Evolutionary conservation across 2,329 filamentous ascomycete species (phyloP).

Genomic region (Cucurbitaria berberidis): DNA sequence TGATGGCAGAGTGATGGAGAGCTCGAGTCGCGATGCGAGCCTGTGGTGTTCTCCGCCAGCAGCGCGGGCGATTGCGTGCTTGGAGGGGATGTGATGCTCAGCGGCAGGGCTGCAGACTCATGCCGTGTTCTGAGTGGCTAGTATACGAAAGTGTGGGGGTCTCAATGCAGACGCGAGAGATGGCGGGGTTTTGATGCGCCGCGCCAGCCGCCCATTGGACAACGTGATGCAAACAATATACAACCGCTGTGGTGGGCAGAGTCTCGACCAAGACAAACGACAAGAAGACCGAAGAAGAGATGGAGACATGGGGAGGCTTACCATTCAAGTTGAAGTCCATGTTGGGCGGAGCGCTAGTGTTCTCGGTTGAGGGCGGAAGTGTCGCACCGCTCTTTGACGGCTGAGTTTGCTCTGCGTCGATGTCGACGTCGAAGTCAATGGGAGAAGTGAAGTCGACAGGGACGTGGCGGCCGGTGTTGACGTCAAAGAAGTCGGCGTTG

Average conservation of each 20-base stretch:
- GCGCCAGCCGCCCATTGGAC: conserved; percentile 30
- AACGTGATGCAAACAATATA: conserved; percentile 17
- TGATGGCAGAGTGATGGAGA: conserved; percentile 8
- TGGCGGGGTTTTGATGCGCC: conserved; percentile 37
- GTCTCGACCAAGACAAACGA: conserved; percentile 14
- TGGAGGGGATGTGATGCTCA: conserved; percentile 27
- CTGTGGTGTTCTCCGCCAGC: conserved; percentile 15
- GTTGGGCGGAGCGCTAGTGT: conserved; percentile 27
- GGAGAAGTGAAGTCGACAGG: conserved; percentile 34
- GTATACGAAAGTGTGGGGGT: conserved; percentile 34
- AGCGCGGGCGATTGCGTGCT: conserved; percentile 48
- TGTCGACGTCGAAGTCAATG: conserved; percentile 38
- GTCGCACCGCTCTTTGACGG: conserved; percentile 18
- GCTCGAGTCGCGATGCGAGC: conserved; percentile 13
- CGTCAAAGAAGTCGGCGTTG: conserved; percentile 68
- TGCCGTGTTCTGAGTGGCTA: conserved; percentile 33
- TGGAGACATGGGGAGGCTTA: conserved; percentile 30
- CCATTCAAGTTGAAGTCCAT: conserved; percentile 47
- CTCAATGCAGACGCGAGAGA: conserved; percentile 28
- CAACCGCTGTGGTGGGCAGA: conserved; percentile 16
- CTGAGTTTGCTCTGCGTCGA: conserved; percentile 29
- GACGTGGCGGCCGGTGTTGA: conserved; percentile 58
- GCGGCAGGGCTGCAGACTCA: conserved; percentile 26
- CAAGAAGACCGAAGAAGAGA: conserved; percentile 11
- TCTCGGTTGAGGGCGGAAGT: conserved; percentile 19